Conservation (phyloP, 345 rosid genomes). For the Arabidopsis thaliana region DNA sequence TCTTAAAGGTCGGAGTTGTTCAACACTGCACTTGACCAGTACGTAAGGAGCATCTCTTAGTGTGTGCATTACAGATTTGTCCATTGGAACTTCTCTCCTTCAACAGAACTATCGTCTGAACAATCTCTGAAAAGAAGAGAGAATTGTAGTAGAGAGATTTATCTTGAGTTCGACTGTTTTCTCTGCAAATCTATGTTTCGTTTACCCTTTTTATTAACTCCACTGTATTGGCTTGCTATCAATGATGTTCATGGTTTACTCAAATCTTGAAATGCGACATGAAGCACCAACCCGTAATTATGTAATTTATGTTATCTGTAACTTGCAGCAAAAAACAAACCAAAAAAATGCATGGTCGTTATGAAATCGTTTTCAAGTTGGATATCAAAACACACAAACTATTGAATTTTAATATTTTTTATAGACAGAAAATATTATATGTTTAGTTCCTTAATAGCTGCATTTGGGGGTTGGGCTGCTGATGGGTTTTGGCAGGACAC, state of each 20-base stretch:
- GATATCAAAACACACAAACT: not conserved
- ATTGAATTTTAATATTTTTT: not conserved
- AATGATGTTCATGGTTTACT: slow-evolving; percentile 14
- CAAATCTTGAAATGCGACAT: slow-evolving; percentile 6
- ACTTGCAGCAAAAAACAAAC: not conserved
- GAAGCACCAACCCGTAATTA: slow-evolving; percentile 1
- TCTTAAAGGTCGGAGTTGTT: slow-evolving; percentile 72
- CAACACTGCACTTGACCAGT: slow-evolving; percentile 75
- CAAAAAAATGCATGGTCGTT: not conserved
- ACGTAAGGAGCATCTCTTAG: slow-evolving; percentile 79
- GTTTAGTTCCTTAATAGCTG: slow-evolving; percentile 6
- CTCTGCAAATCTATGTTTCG: slow-evolving; percentile 28
- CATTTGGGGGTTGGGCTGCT: slow-evolving; percentile 19
- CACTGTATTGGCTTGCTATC: slow-evolving; percentile 21
- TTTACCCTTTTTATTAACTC: not conserved
- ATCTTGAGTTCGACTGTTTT: slow-evolving; percentile 8
- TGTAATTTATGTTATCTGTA: not conserved
- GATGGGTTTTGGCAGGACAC: slow-evolving; percentile 26
- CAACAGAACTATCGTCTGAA: not conserved
- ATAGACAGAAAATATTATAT: not conserved
- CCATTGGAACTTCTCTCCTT: slow-evolving; percentile 22
- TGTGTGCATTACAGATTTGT: slow-evolving; percentile 30
- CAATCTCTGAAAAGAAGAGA: not conserved
- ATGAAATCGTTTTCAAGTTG: not conserved
- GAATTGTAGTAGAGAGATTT: slow-evolving; percentile 8